A percentile compares a stretch with the other conserved stretches of the same genome.
Evolutionary conservation across 2,329 filamentous ascomycete species (phyloP).

Genomic region (Arthrobotrys sinensis): DNA sequence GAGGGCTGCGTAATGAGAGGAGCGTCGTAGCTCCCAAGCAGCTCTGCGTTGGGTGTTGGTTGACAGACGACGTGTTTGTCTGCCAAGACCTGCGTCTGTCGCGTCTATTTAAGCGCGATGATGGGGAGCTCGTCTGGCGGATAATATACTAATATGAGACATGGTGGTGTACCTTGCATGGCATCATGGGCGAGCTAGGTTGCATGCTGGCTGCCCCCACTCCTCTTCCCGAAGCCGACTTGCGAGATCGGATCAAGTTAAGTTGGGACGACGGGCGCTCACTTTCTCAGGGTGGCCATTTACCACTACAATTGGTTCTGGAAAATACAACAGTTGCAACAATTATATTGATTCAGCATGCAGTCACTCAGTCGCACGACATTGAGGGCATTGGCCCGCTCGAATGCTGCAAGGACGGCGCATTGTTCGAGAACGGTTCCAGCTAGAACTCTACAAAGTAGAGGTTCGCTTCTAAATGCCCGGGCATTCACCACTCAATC

Average conservation of each 20-base stretch:
- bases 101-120: conserved; percentile 21
- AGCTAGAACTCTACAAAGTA: neutral
- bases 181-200: conserved; percentile 23
- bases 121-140: conserved; percentile 9
- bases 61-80: conserved; percentile 44
- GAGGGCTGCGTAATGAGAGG: conserved; percentile 57
- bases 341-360: conserved; percentile 23
- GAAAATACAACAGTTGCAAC: conserved; percentile 36
- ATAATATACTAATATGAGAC: neutral
- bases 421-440: conserved; percentile 10
- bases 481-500: conserved; percentile 34
- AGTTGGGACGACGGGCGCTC: conserved; percentile 7
- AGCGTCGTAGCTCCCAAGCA: conserved; percentile 39
- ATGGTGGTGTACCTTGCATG: conserved; percentile 37
- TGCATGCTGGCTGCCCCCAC: conserved; percentile 27
- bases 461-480: neutral
- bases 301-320: too few relatives aligned
- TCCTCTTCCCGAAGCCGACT: conserved; percentile 30
- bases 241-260: conserved; percentile 53
- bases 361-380: conserved; percentile 39
- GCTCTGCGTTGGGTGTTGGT: conserved; percentile 46
- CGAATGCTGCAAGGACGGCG: neutral
- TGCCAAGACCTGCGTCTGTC: conserved; percentile 35
- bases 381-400: conserved; percentile 27
- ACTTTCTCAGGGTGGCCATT: neutral